These are phyloP conservation scores for Physcomitrium patens DNA, from an alignment of 225 moss, liverwort and hornwort species.

Conservation along the genomic window DNA sequence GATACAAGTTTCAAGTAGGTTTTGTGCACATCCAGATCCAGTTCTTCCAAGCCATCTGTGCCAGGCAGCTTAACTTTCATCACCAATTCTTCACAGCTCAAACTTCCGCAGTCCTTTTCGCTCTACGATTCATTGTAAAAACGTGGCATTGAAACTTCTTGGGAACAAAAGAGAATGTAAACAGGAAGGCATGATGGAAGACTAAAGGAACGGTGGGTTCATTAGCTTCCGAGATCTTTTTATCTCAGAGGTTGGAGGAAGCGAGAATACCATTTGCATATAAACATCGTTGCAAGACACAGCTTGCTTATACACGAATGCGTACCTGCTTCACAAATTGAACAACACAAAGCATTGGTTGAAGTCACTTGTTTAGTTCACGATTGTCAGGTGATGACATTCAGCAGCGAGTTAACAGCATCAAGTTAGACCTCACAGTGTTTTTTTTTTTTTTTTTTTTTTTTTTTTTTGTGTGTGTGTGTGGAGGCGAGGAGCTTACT, in stretches of 20 bases:
- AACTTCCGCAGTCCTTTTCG: constrained; percentile 59
- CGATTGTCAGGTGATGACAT: no score
- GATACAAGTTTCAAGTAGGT: constrained; percentile 59
- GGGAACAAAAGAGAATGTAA: neutral
- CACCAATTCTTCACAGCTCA: constrained; percentile 67
- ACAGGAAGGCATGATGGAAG: neutral
- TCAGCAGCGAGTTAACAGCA: neutral
- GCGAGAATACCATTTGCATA: constrained; percentile 55
- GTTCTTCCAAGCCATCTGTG: constrained; percentile 41
- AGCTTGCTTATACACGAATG: constrained; percentile 62
- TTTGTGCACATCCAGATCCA: constrained; percentile 58
- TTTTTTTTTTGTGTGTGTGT: no score
- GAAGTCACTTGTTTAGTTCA: neutral
- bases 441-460: no score
- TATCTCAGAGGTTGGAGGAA: neutral
- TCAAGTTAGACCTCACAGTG: no score
- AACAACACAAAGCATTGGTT: neutral
- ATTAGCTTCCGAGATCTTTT: neutral
- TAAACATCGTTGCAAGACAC: constrained; percentile 64
- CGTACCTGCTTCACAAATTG: constrained; percentile 35
- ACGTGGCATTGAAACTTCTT: neutral
- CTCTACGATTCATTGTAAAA: constrained; percentile 38
- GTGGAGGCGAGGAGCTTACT: constrained; percentile 36
- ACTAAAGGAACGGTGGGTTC: neutral
- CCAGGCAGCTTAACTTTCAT: constrained; percentile 62